Evolutionary conservation across 129 eudicot genomes (phyloP), one percentile per base, ranked within the genome.

Genomic region (Centrapalus pauciflorus): DNA sequence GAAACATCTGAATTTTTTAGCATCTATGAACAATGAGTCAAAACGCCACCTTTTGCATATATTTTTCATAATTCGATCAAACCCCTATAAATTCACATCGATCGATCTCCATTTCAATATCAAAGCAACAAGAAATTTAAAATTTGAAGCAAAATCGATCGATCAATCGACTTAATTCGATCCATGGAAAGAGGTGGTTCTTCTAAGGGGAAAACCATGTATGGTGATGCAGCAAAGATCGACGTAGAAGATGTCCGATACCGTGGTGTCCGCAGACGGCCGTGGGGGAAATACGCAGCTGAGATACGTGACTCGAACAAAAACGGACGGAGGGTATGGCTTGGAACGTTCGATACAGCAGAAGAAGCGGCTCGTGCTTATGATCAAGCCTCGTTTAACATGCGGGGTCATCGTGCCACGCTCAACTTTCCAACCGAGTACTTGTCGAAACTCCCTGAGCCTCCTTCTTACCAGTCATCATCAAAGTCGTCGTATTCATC

Each of bases 241-340:
- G 80, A 64, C 21, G 73, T 57, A 25, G 77, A 61, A 25, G 88
- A 88, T n/a, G 73, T 71, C 12, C 69, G 81, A n/a, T 83, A 61
- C 79, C 95, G 97, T 0, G 97, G 97, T 2, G 97, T 90, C 10
- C 55, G 97, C 57, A 60, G 76, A 66, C 72, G 97, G 72, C 95
- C 97, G 1, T 90, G 97, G 97, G 97, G 95, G 23, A 90, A 87
- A 52, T 90, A 37, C 20, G 97, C 95, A 19, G 87, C 97, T 13
- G 97, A 90, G 81, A 87, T 90, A 8, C 92, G 97, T 0, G 97
- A 90, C 78, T 86, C 97, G 2, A 76, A 70, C 6, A 82, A 85
- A 23, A 82, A 82, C 50, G 97, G 97, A 6, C 90, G 84, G 11
- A 81, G 97, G 3, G 26, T 49, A 14, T 90, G 97, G 97, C 97